Base-by-base conservation (phyloP, 2,329 filamentous ascomycete species). In the Aureobasidium namibiae region DNA sequence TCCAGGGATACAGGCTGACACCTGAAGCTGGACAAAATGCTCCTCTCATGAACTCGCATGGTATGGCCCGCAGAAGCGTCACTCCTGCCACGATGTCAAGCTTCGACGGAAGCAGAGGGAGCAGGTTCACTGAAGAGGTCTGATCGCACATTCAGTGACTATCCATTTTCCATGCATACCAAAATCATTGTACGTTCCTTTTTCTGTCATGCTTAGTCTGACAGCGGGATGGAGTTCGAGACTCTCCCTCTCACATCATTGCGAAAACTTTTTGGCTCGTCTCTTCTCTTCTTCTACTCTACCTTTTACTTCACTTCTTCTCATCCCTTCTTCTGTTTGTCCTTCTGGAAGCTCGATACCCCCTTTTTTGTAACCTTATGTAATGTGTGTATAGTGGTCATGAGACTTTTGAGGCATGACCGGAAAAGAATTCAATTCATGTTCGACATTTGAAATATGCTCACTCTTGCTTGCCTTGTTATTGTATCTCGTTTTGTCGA, bases 111-210 rank as follows among this genome's bases (percentile, higher is more conserved):
- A 64, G 62, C 42, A 60, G 64, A 16, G 59, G 62, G 13, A 68
- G 66, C 61, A 61, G 65, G 31, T 68, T 68, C 57, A 67, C 65
- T 16, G 66, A 68, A 48, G 65, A 68, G 49, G 66, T 68, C 34
- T 67, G 59, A 61, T 54, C 10, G 26, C 29, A 38, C 26, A 33
- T n/a, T 31, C 9, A 9, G 4, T 21, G 18, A 18, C 10, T 8
- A 39, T n/a, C 8, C 23, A n/a, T 14, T 36, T 8, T n/a, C n/a
- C n/a, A n/a, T n/a, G 16, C 33, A 36, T 21, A 38, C 21, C 31
- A 49, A 52, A 39, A 39, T 36, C 36, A 31, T 34, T n/a, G 36
- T 34, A 52, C 56, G 38, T 34, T 46, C 21, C 23, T 46, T 56
- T 45, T 42, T 58, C 16, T 5, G 26, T 46, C 44, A n/a, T 18